A percentile compares a stretch with the other conserved stretches of the same genome.
These are phyloP conservation scores for Trichosphaerium sp. DNA, from an alignment of 78 protist species.

Conservation along the genomic window DNA sequence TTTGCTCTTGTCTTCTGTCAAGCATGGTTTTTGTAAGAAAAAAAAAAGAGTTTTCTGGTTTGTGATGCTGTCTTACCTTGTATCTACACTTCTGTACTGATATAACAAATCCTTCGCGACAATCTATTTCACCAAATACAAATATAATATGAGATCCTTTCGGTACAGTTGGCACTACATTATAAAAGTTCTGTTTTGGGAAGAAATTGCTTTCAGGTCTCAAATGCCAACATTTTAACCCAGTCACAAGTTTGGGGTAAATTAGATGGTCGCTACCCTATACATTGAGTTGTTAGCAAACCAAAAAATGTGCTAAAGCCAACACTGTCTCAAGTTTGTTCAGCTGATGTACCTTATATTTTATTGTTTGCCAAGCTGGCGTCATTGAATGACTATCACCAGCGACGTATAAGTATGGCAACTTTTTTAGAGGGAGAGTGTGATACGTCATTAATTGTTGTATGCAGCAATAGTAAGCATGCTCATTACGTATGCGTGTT, in stretches of 20 bases:
- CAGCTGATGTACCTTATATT: too few species aligned
- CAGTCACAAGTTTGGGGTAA: conserved; percentile 67
- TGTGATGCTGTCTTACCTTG: conserved; percentile 11
- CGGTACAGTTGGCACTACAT: conserved; percentile 19
- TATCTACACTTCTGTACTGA: conserved; percentile 69
- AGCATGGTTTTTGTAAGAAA: too few species aligned
- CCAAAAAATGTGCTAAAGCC: too few species aligned
- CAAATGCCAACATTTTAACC: conserved; percentile 80
- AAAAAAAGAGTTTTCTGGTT: background rate
- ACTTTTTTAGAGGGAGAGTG: conserved; percentile 14
- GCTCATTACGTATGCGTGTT: conserved; percentile 70
- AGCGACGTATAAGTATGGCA: conserved; percentile 38
- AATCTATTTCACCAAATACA: conserved; percentile 84
- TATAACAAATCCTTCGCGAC: conserved; percentile 78
- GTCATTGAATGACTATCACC: conserved; percentile 80
- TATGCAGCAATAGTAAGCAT: conserved; percentile 67
- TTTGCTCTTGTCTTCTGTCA: too few species aligned
- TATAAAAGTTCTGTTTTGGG: conserved; percentile 69
- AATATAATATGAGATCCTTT: conserved; percentile 28
- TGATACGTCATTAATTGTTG: conserved; percentile 21
- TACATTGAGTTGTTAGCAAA: too few species aligned
- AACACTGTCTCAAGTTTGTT: too few species aligned
- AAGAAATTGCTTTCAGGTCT: conserved; percentile 59
- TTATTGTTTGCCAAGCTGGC: conserved; percentile 59
- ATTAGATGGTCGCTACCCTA: conserved; percentile 20